These are phyloP conservation scores for Cryphonectria naterciae DNA, from an alignment of 2,329 filamentous ascomycete species.

Conservation along the genomic window DNA sequence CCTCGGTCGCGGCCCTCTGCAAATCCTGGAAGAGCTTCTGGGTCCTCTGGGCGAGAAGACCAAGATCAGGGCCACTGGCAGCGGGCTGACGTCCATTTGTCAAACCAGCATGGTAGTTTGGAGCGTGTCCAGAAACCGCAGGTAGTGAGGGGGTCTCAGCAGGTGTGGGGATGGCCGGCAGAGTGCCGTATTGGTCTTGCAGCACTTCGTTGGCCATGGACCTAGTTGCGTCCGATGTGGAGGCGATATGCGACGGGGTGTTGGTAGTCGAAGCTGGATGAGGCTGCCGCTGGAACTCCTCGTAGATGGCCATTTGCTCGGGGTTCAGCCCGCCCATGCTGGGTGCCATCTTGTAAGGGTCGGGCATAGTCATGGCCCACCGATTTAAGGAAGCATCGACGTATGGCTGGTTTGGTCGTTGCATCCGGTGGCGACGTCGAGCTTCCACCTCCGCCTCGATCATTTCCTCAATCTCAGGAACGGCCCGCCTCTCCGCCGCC, in stretches of 20 bases:
- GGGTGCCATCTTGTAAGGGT: slow-evolving; percentile 86
- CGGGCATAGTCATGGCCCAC: slow-evolving; percentile 92
- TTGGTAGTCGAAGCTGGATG: slow-evolving; percentile 62
- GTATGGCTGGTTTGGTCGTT: slow-evolving; percentile 82
- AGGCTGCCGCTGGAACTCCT: slow-evolving; percentile 89
- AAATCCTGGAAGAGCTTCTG: slow-evolving; percentile 63
- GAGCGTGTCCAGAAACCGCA: slow-evolving; percentile 56
- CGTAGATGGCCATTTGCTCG: slow-evolving; percentile 94
- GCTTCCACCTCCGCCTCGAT: slow-evolving; percentile 80
- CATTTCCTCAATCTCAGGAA: slow-evolving; percentile 94
- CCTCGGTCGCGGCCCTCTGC: slow-evolving; percentile 55
- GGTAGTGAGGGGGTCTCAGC: slow-evolving; percentile 62
- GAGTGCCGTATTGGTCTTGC: slow-evolving; percentile 62
- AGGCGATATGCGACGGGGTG: slow-evolving; percentile 59
- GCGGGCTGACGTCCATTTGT: slow-evolving; percentile 56
- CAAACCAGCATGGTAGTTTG: slow-evolving; percentile 56
- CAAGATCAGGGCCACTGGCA: slow-evolving; percentile 49
- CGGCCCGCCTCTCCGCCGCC: slow-evolving; percentile 88
- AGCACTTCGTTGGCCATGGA: slow-evolving; percentile 67
- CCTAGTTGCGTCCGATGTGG: slow-evolving; percentile 63
- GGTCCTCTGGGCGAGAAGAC: slow-evolving; percentile 57
- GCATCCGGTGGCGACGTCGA: slow-evolving; percentile 74
- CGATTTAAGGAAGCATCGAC: slow-evolving; percentile 80
- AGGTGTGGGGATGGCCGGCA: slow-evolving; percentile 63
- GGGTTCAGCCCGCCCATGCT: slow-evolving; percentile 73